A percentile compares a stretch with the other conserved stretches of the same genome.
These are phyloP conservation scores for Viola pubescens DNA, from an alignment of 441 rosid species.

Conservation along the genomic window DNA sequence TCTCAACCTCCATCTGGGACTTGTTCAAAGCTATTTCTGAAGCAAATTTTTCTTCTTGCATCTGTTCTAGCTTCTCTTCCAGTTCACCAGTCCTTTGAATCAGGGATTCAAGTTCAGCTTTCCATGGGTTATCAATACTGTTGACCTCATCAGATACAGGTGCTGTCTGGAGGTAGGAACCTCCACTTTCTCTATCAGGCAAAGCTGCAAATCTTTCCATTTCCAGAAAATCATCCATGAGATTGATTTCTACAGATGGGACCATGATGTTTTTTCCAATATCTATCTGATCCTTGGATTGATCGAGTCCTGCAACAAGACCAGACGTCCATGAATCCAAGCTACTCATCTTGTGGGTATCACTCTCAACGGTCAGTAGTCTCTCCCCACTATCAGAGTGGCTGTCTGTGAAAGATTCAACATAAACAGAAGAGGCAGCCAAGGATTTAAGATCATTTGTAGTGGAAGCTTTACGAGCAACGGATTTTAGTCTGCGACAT, in stretches of 20 bases:
- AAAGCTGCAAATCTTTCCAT: conserved; percentile 79
- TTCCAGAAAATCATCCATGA: conserved; percentile 96
- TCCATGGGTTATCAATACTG: conserved; percentile 25
- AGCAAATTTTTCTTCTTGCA: conserved; percentile 51
- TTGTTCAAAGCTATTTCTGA: conserved; percentile 39
- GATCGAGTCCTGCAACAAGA: conserved; percentile 22
- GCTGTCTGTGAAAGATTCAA: conserved; percentile 54
- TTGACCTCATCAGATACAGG: conserved; percentile 23
- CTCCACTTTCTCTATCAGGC: conserved; percentile 39
- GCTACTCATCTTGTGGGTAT: conserved; percentile 20
- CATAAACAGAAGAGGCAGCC: conserved; percentile 37
- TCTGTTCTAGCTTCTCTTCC: conserved; percentile 49
- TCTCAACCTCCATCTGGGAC: conserved; percentile 35
- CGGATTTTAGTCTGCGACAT: conserved; percentile 55
- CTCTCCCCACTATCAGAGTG: conserved; percentile 57
- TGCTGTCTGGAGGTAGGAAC: conserved; percentile 25
- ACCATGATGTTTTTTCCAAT: conserved; percentile 33
- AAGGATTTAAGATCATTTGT: conserved; percentile 27
- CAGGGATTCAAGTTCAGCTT: conserved; percentile 42
- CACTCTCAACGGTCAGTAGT: conserved; percentile 40
- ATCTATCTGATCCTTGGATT: conserved; percentile 29
- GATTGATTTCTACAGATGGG: conserved; percentile 46
- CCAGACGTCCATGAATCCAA: conserved; percentile 29
- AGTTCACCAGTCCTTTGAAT: conserved; percentile 45
- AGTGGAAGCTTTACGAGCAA: conserved; percentile 36